phyloP scores from a whole-genome alignment of 495 filamentous ascomycete genomes.

The Sphaerosporella brunnea region DNA sequence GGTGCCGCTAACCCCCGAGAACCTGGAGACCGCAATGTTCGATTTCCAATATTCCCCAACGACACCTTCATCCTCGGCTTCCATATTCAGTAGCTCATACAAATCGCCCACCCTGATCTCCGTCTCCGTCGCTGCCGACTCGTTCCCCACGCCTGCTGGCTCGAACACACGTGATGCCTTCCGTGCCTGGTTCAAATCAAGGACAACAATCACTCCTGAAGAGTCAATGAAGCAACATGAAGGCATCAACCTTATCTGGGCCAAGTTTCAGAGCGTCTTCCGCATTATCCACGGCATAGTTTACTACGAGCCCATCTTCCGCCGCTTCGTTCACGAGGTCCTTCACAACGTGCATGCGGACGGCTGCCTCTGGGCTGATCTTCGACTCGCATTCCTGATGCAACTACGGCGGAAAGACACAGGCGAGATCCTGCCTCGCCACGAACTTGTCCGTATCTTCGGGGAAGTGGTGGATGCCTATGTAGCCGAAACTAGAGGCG shows the following conservation, averaged over 20 bases:
- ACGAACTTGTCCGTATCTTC: slow-evolving; percentile 49
- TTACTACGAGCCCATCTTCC: slow-evolving; percentile 83
- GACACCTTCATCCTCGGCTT: slow-evolving; percentile 10
- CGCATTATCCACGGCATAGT: slow-evolving; percentile 50
- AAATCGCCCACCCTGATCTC: slow-evolving; percentile 36
- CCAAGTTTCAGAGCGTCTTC: slow-evolving; percentile 56
- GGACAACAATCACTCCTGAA: slow-evolving; percentile 49
- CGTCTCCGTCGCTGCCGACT: slow-evolving; percentile 45
- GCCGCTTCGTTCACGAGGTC: slow-evolving; percentile 43
- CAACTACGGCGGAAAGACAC: slow-evolving; percentile 14
- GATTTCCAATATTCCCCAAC: slow-evolving; percentile 38
- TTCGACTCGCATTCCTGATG: slow-evolving; percentile 27
- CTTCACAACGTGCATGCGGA: slow-evolving; percentile 52
- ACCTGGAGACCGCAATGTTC: slow-evolving; percentile 33
- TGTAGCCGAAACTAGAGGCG: slow-evolving; percentile 42
- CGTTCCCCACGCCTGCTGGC: slow-evolving; percentile 37
- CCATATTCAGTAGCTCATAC: slow-evolving; percentile 51
- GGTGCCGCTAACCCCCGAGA: slow-evolving; percentile 34
- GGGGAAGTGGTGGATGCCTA: slow-evolving; percentile 67
- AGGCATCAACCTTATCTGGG: slow-evolving; percentile 64
- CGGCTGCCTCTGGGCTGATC: slow-evolving; percentile 64
- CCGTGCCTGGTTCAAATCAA: slow-evolving; percentile 53
- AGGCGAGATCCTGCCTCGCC: slow-evolving; percentile 22
- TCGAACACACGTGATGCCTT: slow-evolving; percentile 42
- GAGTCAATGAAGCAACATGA: slow-evolving; percentile 65